These are phyloP conservation scores for Drosera spatulata DNA, from an alignment of 179 eudicot genomes.

Conservation along the genomic window DNA sequence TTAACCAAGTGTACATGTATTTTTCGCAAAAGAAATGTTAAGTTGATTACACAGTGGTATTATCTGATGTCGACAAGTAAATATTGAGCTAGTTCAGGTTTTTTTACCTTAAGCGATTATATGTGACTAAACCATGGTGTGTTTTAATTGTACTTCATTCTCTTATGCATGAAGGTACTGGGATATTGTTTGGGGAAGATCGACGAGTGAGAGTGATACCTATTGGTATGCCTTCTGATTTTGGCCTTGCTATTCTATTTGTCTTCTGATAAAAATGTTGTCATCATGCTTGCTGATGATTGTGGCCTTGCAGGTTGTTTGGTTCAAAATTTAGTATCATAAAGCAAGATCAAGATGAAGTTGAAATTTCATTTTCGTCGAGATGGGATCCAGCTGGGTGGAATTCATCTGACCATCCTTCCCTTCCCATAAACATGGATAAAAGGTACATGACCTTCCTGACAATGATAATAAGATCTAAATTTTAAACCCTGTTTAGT, in stretches of 20 bases:
- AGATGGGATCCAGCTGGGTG: constrained; percentile 30
- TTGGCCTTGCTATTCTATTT: not conserved
- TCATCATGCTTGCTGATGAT: too few relatives aligned
- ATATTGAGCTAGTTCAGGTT: not conserved
- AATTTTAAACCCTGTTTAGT: not conserved
- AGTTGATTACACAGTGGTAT: too few relatives aligned
- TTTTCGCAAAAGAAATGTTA: too few relatives aligned
- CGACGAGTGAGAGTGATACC: constrained; percentile 5
- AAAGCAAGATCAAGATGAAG: constrained; percentile 17
- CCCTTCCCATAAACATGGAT: constrained; percentile 47
- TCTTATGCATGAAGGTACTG: constrained; percentile 37
- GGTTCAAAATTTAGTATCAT: constrained; percentile 23
- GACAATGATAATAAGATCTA: too few relatives aligned
- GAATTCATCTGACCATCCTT: constrained; percentile 14
- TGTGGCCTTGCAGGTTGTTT: constrained; percentile 16
- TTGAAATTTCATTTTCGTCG: constrained; percentile 36
- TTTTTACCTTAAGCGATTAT: not conserved
- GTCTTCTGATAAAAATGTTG: too few relatives aligned
- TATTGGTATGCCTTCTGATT: constrained; percentile 18
- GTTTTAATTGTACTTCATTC: not conserved
- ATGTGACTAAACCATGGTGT: not conserved
- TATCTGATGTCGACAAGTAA: not conserved
- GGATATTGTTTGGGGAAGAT: constrained; percentile 67
- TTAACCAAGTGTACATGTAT: too few relatives aligned
- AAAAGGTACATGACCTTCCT: constrained; percentile 28